Evolutionary conservation across 805 yeast genomes (phyloP).

Genomic region (Saccharomycopsis sp.): DNA sequence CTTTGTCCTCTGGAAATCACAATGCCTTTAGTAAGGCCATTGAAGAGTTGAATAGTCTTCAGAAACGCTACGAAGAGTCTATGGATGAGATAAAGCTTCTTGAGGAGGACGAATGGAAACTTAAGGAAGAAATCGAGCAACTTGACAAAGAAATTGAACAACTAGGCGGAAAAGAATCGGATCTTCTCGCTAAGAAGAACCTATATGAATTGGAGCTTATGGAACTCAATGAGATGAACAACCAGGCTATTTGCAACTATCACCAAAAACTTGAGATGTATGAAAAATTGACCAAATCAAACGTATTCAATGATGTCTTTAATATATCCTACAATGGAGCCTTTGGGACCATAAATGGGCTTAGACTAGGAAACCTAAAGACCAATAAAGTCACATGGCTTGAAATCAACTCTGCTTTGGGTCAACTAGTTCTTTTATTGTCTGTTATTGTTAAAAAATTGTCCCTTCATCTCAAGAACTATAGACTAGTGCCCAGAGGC

Average conservation of each 20-base stretch:
- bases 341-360: constrained; percentile 82
- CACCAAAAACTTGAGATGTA: constrained; percentile 57
- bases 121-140: constrained; percentile 38
- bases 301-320: constrained; percentile 79
- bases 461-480: constrained; percentile 48
- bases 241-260: constrained; percentile 56
- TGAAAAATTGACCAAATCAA: constrained; percentile 64
- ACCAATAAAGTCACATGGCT: constrained; percentile 71
- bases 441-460: constrained; percentile 57
- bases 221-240: constrained; percentile 47
- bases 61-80: constrained; percentile 39
- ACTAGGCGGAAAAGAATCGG: constrained; percentile 42
- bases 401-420: constrained; percentile 87
- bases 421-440: constrained; percentile 68
- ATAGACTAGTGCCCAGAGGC: constrained; percentile 73
- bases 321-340: constrained; percentile 77
- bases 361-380: constrained; percentile 66
- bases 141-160: constrained; percentile 43
- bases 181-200: constrained; percentile 46
- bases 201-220: constrained; percentile 45
- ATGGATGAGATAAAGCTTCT: constrained; percentile 38
- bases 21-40: constrained; percentile 24
- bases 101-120: constrained; percentile 33
- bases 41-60: constrained; percentile 23
- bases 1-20: constrained; percentile 4